Base-by-base conservation (phyloP, 257 asterid species). In the Plantago elongata region DNA sequence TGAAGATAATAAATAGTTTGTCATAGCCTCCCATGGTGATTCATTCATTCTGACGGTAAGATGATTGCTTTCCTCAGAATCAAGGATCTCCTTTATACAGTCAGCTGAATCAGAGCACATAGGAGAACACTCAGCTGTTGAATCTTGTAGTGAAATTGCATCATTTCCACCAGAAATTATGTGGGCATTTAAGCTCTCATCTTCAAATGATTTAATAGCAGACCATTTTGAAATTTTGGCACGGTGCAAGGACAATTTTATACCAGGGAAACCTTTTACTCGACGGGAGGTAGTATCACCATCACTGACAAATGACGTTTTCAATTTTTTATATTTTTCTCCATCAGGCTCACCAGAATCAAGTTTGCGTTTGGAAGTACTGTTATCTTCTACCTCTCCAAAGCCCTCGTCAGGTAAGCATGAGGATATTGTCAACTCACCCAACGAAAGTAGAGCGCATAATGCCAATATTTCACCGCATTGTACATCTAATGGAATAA, bases 251-350 rank as follows among this genome's bases (percentile, higher is more conserved):
- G 68, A 72, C 56, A 92, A 64, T 75, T 77, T 83, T 68, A 92
- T 86, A 49, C 95, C 95, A 51, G 99, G 97, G 69, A 92, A 92
- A 54, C 99, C 99, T 75, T 92, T 92, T 61, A 79, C 89, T 58
- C 96, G 85, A 45, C 99, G 96, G 45, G 89, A 77, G 62, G 67
- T 79, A 62, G 85, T 46, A 75, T 92, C 99, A 70, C 93, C 75
- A 45, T 92, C 97, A 16, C 84, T 80, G 59, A 87, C 61, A 69
- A 74, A 62, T 61, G 90, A 63, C 67, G 73, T 73, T 83, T 75
- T 84, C 14, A 63, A 65, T 72, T 70, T 92, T 74, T 92, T 86
- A 55, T 76, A 62, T 64, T 30, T 71, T 61, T 70, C 90, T 45
- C 78, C 79, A 27, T 74, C 81, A 72, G 63, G 61, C 56, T 81